Evolutionary conservation across 2,329 filamentous ascomycete genomes (phyloP), one percentile per base, ranked within the genome.

Genomic region (Cryphonectria carpinicola): DNA sequence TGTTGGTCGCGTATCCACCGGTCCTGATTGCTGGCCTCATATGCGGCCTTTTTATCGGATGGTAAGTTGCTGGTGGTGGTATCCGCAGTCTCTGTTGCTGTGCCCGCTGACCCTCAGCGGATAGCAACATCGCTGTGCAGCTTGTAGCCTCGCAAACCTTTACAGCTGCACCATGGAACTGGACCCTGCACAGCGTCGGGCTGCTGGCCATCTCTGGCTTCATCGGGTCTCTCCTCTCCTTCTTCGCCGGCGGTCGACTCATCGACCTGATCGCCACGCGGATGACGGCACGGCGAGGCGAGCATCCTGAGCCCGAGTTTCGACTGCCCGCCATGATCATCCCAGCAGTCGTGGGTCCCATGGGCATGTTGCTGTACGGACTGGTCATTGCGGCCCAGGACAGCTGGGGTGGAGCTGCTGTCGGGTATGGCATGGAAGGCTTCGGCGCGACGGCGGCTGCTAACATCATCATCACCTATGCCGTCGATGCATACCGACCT

Each of bases 351-450:
- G 70, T 79, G 2, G 76, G 75, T 2, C 79, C 79, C 0, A 64
- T 77, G 0, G 77, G 77, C 1, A 68, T 81, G 17, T 71, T 80
- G 37, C 75, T 78, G n/a, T 80, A 76, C 39, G 79, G 79, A 5
- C 67, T 77, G 58, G 75, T 71, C 6, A 65, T 78, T 17, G 73
- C 73, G 67, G 76, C 61, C 8, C 65, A 46, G n/a, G 39, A 67
- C 10, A 41, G 52, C 39, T 65, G 62, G 52, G 52, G 32, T 43
- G 67, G 67, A 14, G 67, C 62, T 25, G 67, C 49, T 25, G 28
- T 66, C 22, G 78, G 78, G 0, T 77, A 76, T 61, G 74, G 72
- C 19, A 77, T 80, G 75, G 76, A 78, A 62, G 76, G 73, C 4
- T 79, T 80, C 39, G 78, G 76, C 6, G 75, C 79, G 39, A 76